Conservation (phyloP, 371 early-diverging fungal genomes). For the Mucor circinelloides region DNA sequence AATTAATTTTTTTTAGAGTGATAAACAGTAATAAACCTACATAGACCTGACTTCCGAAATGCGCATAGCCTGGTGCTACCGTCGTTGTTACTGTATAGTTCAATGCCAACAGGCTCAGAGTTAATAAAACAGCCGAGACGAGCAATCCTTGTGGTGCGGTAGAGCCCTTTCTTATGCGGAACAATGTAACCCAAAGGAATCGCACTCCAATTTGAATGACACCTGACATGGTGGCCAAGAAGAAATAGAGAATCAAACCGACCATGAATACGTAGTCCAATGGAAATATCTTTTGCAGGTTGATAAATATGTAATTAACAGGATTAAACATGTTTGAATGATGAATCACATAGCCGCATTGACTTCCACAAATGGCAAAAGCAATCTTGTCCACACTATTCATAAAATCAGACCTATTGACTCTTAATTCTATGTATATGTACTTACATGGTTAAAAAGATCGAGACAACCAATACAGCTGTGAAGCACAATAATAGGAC, state of each 20-base stretch:
- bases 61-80: slow-evolving; percentile 60
- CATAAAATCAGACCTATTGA: neutral
- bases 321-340: slow-evolving; percentile 66
- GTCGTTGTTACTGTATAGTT: slow-evolving; percentile 57
- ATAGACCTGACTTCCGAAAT: slow-evolving; percentile 64
- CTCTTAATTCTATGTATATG: neutral
- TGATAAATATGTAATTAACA: slow-evolving; percentile 61
- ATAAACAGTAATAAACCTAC: slow-evolving; percentile 28
- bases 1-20: neutral
- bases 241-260: slow-evolving; percentile 61
- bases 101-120: slow-evolving; percentile 53
- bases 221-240: slow-evolving; percentile 63
- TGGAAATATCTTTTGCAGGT: slow-evolving; percentile 59
- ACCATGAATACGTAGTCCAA: slow-evolving; percentile 68
- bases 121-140: slow-evolving; percentile 50
- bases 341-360: slow-evolving; percentile 67
- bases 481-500: slow-evolving; percentile 35
- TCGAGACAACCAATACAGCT: slow-evolving; percentile 43
- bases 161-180: slow-evolving; percentile 51
- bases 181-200: slow-evolving; percentile 64
- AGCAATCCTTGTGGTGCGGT: slow-evolving; percentile 66
- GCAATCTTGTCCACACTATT: slow-evolving; percentile 54
- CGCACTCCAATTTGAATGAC: slow-evolving; percentile 64
- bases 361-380: slow-evolving; percentile 62
- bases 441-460: slow-evolving; percentile 59